A percentile compares a stretch with the other conserved stretches of the same genome.
These are phyloP conservation scores for Arthrinium phaeospermum DNA, from an alignment of 2,329 filamentous ascomycete genomes.

Conservation along the genomic window DNA sequence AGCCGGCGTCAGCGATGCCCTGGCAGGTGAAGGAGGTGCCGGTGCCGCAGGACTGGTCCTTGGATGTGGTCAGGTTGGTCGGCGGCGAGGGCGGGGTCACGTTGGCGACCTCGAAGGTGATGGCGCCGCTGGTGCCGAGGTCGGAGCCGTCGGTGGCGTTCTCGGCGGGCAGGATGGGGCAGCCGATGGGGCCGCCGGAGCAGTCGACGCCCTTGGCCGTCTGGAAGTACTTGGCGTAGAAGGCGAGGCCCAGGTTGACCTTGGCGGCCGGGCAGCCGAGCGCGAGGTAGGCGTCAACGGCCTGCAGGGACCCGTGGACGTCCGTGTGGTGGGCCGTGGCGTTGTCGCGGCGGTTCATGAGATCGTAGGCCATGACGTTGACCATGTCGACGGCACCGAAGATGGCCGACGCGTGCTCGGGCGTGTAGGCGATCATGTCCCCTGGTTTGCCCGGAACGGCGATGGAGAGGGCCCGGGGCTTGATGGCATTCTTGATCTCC, in stretches of 20 bases:
- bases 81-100: slow-evolving; percentile 29
- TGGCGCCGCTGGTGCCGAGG: slow-evolving; percentile 60
- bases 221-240: slow-evolving; percentile 70
- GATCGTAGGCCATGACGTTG: slow-evolving; percentile 57
- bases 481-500: slow-evolving; percentile 63
- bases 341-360: slow-evolving; percentile 70
- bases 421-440: slow-evolving; percentile 73
- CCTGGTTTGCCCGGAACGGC: slow-evolving; percentile 68
- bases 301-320: slow-evolving; percentile 58
- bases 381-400: slow-evolving; percentile 66
- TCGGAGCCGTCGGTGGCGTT: slow-evolving; percentile 60
- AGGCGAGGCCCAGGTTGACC: slow-evolving; percentile 69
- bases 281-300: slow-evolving; percentile 64
- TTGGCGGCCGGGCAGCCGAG: slow-evolving; percentile 57
- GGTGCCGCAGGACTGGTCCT: slow-evolving; percentile 41
- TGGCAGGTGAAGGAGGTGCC: slow-evolving; percentile 37
- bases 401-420: slow-evolving; percentile 63
- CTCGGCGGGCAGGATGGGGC: slow-evolving; percentile 62
- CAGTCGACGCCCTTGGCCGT: slow-evolving; percentile 50
- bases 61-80: slow-evolving; percentile 32
- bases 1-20: slow-evolving; percentile 29
- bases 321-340: slow-evolving; percentile 69
- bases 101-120: slow-evolving; percentile 55
- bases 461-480: slow-evolving; percentile 67
- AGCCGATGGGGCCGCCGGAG: slow-evolving; percentile 52